Base-by-base conservation (phyloP, 1,139 yeast genomes). In the Debaryomyces sp. region DNA sequence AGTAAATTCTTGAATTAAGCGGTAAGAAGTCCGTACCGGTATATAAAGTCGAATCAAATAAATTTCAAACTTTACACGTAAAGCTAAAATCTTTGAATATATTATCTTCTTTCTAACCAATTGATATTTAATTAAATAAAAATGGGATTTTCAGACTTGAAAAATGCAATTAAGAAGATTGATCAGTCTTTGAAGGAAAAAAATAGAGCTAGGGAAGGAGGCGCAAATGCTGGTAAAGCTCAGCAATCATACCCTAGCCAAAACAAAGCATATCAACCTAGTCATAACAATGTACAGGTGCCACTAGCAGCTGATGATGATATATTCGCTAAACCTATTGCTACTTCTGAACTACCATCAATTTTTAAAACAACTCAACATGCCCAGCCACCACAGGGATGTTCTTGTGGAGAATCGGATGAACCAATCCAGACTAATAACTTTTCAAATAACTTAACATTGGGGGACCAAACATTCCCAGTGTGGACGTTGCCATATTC, bases 401-500 rank as follows among this genome's bases (percentile, higher is more conserved):
- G 75, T 47, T 38, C 51, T 1, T 53, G 36, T 46, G 58, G 57
- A 1, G 57, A 51, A 1, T 35, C 53, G 13, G 64, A 60, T 41
- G 55, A 50, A 10, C 77, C 81, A 1, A 65, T 76, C 44, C 80
- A 76, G 48, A 76, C 81, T 23, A 76, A 76, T 51, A 75, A 74
- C 54, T 75, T 76, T 54, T 76, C 65, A 55, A 74, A 74, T 51
- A 76, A 76, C 50, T 58, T 76, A 50, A 61, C 76, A 1, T 63
- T 75, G 52, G 78, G 66, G 8, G 78, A 75, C 56, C 81, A 76
- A 56, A 71, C 76, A 0, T 72, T 64, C 54, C 80, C 81, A 1
- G 66, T 74, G 0, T 76, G 80, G 80, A 71, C 80, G 3, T 70
- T 70, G 30, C 81, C 81, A 1, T 75, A 76, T 53, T 75, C 78